A percentile compares a stretch with the other conserved stretches of the same genome.
Evolutionary conservation across 2,329 filamentous ascomycete species (phyloP).

Genomic region (Helotiales sp.): DNA sequence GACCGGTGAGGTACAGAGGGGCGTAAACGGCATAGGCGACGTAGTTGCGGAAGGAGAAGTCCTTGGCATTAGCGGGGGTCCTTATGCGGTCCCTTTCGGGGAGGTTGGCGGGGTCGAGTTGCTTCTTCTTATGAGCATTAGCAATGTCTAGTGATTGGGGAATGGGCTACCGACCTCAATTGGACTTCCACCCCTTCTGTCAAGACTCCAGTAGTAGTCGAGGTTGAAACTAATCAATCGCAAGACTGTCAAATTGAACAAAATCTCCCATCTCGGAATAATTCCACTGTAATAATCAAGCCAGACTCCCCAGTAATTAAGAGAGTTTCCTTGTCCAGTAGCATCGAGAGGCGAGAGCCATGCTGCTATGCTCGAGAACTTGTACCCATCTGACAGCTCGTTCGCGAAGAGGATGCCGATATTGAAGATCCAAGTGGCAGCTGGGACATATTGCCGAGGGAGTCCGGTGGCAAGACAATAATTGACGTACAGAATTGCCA

Average conservation of each 20-base stretch:
- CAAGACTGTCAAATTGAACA: slow-evolving; percentile 95
- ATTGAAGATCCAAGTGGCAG: slow-evolving; percentile 88
- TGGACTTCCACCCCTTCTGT: slow-evolving; percentile 64
- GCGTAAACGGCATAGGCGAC: slow-evolving; percentile 89
- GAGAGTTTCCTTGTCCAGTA: slow-evolving; percentile 8
- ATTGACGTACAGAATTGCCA: slow-evolving; percentile 80
- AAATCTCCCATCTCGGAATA: slow-evolving; percentile 91
- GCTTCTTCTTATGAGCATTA: slow-evolving; percentile 92
- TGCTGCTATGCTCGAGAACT: slow-evolving; percentile 65
- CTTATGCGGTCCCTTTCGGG: slow-evolving; percentile 87
- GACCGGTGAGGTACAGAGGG: slow-evolving; percentile 89
- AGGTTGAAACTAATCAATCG: slow-evolving; percentile 95
- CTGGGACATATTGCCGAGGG: slow-evolving; percentile 72
- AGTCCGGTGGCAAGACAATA: slow-evolving; percentile 77
- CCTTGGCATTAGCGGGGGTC: slow-evolving; percentile 70
- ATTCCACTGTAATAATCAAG: slow-evolving; percentile 83
- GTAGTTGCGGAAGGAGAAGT: slow-evolving; percentile 86
- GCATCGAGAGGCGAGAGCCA: slow-evolving; percentile 48
- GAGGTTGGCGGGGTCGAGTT: slow-evolving; percentile 84
- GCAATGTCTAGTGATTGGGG: slow-evolving; percentile 41
- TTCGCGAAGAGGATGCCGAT: slow-evolving; percentile 86
- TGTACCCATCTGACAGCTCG: slow-evolving; percentile 81
- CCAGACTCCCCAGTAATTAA: slow-evolving; percentile 63
- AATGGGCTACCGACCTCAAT: slow-evolving; percentile 72
- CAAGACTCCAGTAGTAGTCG: slow-evolving; percentile 92